Evolutionary conservation across 2,329 filamentous ascomycete genomes (phyloP), one percentile per base, ranked within the genome.

Genomic region (Cryphonectria nitschkei): DNA sequence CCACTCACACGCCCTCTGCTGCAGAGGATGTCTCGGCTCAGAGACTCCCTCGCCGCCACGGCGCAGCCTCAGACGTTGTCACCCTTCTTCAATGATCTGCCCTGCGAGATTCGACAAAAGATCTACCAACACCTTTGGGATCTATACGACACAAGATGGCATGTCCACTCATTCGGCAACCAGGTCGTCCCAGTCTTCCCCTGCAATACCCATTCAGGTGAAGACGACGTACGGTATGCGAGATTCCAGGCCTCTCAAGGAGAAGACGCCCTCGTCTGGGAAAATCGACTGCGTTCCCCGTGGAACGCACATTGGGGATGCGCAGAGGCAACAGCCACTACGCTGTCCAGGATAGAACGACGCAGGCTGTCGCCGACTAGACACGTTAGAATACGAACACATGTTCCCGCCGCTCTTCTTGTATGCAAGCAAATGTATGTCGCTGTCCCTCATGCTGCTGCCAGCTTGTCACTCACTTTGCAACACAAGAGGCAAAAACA

Each of bases 11-110:
- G 39, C 26, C 41, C 6, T 19, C 26, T 34, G 9, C 46, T 50
- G 41, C 52, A 37, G 16, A 52, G 39, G 22, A 73, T 71, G 71
- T 26, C 71, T 29, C 41, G 43, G 11, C 67, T 68, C 81, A 85
- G 69, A 82, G 82, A 41, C 56, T 43, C 56, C 62, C 50, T 76
- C 50, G 67, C 61, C 34, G 54, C 62, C 72, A 83, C 86, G 78
- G 81, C 84, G 68, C 80, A 86, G 68, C 81, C 79, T 75, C 86
- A 88, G 80, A 81, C 81, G 46, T 82, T 63, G 1, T 78, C 77
- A 22, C 72, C 66, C 19, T 77, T 80, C 62, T 79, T 80, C 69
- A 54, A 72, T 2, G 52, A 67, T 11, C 76, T 80, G 22, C 77
- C 78, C 13, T 67, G 68, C 58, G 78, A 80, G 71, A 75, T 80